Conservation (phyloP, 208 protist genomes). For the Leishmania martiniquensis region DNA sequence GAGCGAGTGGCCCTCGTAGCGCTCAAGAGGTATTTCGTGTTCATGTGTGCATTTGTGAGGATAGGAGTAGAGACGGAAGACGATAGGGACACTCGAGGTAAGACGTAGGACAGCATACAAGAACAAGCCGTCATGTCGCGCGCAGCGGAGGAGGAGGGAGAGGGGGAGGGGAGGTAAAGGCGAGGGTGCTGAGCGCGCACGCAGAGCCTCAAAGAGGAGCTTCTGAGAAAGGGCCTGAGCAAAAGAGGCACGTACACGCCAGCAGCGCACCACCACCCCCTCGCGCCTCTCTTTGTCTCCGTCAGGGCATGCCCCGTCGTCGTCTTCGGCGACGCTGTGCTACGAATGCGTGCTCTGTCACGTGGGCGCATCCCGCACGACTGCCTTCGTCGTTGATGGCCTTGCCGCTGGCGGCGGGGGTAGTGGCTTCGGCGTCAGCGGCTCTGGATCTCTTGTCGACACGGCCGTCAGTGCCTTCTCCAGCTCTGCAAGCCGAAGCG, state of each 20-base stretch:
- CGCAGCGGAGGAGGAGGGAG: too few species aligned
- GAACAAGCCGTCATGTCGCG: too few species aligned
- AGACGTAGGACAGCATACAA: too few species aligned
- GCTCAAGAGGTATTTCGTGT: too few species aligned
- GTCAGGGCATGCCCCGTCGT: background rate
- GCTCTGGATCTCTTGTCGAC: background rate
- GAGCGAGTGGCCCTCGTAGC: too few species aligned
- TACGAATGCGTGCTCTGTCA: background rate
- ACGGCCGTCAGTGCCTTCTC: slow-evolving; percentile 8
- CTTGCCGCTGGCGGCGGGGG: background rate
- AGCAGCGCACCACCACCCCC: background rate
- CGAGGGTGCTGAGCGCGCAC: background rate
- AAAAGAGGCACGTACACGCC: background rate
- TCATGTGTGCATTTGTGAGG: too few species aligned
- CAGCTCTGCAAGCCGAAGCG: slow-evolving; percentile 26
- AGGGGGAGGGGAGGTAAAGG: background rate
- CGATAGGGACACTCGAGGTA: too few species aligned
- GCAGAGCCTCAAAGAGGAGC: background rate
- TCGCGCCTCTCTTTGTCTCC: background rate
- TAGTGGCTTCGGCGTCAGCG: background rate
- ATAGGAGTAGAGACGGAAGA: too few species aligned
- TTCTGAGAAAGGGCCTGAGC: background rate
- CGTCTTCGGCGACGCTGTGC: background rate
- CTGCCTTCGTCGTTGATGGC: background rate
- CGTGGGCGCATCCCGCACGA: background rate